These are phyloP conservation scores for Macaranga tanarius DNA, from an alignment of 441 rosid genomes.

Conservation along the genomic window DNA sequence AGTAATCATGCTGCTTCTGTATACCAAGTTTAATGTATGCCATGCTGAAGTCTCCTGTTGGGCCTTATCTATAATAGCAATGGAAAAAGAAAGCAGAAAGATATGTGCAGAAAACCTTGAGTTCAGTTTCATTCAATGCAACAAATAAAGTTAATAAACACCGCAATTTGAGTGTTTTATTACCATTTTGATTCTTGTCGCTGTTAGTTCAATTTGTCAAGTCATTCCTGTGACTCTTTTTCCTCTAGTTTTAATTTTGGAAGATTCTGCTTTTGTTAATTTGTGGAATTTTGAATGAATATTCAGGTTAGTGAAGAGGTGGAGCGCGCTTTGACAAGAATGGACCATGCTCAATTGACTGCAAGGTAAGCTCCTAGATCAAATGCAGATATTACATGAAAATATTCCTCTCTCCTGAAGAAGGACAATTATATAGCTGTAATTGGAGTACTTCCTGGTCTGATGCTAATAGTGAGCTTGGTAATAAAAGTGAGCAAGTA, in stretches of 20 bases:
- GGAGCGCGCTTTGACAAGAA: constrained; percentile 85
- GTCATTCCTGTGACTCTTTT: neutral
- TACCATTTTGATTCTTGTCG: neutral
- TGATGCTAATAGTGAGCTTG: neutral
- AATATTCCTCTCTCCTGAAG: neutral
- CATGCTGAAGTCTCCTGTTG: neutral
- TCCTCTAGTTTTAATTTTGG: neutral
- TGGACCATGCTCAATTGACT: constrained; percentile 58
- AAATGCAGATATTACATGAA: constrained; percentile 12
- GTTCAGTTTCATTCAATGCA: constrained; percentile 2
- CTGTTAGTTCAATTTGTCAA: neutral
- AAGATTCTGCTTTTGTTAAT: constrained; percentile 16
- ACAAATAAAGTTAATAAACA: neutral
- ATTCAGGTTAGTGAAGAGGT: constrained; percentile 97
- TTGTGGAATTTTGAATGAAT: constrained; percentile 17
- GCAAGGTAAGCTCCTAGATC: constrained; percentile 51
- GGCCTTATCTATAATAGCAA: neutral
- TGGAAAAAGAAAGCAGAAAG: neutral
- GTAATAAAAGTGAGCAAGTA: neutral
- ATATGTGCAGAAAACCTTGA: neutral
- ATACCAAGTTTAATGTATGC: neutral
- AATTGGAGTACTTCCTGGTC: neutral
- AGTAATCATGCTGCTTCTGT: neutral
- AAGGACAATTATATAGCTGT: neutral
- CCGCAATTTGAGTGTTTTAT: neutral